Evolutionary conservation across 164 flowering plant genomes (phyloP), one percentile per base, ranked within the genome.

Genomic region (Macadamia tetraphylla): DNA sequence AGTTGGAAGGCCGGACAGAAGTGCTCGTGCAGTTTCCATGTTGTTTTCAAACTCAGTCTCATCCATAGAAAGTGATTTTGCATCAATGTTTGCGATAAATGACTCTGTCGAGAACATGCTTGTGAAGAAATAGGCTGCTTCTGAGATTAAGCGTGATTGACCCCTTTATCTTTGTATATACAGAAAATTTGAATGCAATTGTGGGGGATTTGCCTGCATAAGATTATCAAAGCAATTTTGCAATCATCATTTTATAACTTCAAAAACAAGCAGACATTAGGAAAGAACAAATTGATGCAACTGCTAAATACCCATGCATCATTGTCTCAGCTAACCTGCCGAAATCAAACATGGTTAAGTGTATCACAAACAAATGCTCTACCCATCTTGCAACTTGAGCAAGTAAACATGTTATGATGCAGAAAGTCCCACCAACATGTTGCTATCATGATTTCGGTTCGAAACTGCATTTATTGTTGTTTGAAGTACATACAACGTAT

Each of bases 161-260:
- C 85, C 74, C 75, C 98, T 88, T 71, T 79, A 94, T n/a, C 98
- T 74, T 74, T 91, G 97, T 78, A 94, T 88, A 65, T 90, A 94
- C 73, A 85, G 65, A 67, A 94, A 74, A 79, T 94, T 94, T 35
- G 96, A 94, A 79, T 91, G 97, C 75, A 94, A 82, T 64, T 91
- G 98, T 46, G 98, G 96, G 66, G 98, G 97, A 74, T 91, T 94
- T 68, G 98, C 98, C 97, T 93, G 84, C 83, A 81, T 17, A 60
- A 58, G 1, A 60, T 49, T 43, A 53, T 17, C 61, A 65, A 52
- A 14, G 32, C 35, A 63, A 59, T 23, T n/a, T 12, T 31, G 61
- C 23, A 52, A 55, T 57, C 11, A 32, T 17, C 17, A 67, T 42
- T 9, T 67, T 18, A 66, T 40, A 55, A 10, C 30, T 9, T 6